Evolutionary conservation across 2,329 filamentous ascomycete genomes (phyloP), one percentile per base, ranked within the genome.

Genomic region (Periconia digitata): DNA sequence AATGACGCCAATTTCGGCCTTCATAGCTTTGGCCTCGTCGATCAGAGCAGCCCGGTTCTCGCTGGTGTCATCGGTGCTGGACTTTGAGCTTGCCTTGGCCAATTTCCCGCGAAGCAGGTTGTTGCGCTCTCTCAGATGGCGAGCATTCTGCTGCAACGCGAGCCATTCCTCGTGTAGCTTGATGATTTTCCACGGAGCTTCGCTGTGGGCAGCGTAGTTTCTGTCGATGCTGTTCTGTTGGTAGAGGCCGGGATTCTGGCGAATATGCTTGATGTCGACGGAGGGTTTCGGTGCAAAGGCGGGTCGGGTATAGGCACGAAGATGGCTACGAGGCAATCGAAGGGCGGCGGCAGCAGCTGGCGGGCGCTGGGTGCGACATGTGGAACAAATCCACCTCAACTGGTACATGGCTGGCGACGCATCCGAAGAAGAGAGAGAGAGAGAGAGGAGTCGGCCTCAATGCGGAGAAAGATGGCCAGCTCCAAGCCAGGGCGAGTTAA

Each of bases 211-310:
- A 13, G 70, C 78, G 74, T 96, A 96, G 70, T 96, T 96, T 59
- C 94, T 85, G 58, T 91, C 86, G 50, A 87, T 69, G 72, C 90
- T 95, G 66, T 95, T 97, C 57, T 86, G 79, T 59, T 87, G 82
- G 76, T 96, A 89, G 15, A 95, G 79, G 13, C 86, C 83, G 15
- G 88, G 84, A 72, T 95, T 89, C 64, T 90, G 82, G 49, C 92
- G 91, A 69, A 99, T 96, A 74, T 94, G 87, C 70, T 90, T 92
- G 67, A 95, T 81, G 74, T 96, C 88, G 57, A 95, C 81, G 40
- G 81, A 81, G 21, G 89, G 84, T 68, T 90, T 92, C 10, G 90
- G 91, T 13, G 89, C 91, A 44, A 82, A 85, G 1, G 87, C 78
- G 4, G 88, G 87, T 34, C 85, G 79, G 3, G 72, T 78, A 18